Evolutionary conservation across 176 grass and related monocot species (phyloP), one percentile per base, ranked within the genome.

Genomic region (Phyllostachys edulis): DNA sequence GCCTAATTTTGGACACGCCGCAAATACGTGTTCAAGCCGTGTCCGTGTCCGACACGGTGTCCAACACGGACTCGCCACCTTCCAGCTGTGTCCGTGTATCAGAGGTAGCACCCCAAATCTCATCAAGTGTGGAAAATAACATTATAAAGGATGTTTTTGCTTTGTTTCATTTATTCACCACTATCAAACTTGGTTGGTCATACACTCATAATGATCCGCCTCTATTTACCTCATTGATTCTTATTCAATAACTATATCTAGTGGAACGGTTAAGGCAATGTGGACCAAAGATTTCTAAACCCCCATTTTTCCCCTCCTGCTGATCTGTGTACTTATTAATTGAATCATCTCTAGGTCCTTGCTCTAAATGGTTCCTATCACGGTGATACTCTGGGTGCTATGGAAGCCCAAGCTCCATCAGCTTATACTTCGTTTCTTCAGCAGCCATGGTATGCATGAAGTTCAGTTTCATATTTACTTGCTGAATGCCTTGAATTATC

Each of bases 371-470:
- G 96, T 76, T 94, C 92, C 38, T 98, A 98, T 69, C 96, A 95
- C 61, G 96, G 92, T 83, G 96, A 98, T 87, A 98, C 96, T 63
- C 79, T 98, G 63, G 96, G 96, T 68, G 96, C 96, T 78, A 98
- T 98, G 96, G 96, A 98, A 82, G 96, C 96, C 24, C 96, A 98
- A 88, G 89, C 96, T 88, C 96, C 96, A 76, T 98, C 96, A 71
- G 77, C 92, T 27, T 98, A 98, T 88, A 98, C 96, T 4, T 89
- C 89, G 55, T 95, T 95, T 73, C 74, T 91, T 88, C 96, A 98
- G 71, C 96, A 98, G 18, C 96, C 96, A 82, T 98, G 96, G 96
- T 95, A 95, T 75, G 46, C 42, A 47, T 65, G 18, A 86, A 82
- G 76, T 91, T 66, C 21, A 63, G 27, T 27, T 61, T 27, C 17